Conservation (phyloP, 306 rosid genomes). For the Prosopis cineraria region DNA sequence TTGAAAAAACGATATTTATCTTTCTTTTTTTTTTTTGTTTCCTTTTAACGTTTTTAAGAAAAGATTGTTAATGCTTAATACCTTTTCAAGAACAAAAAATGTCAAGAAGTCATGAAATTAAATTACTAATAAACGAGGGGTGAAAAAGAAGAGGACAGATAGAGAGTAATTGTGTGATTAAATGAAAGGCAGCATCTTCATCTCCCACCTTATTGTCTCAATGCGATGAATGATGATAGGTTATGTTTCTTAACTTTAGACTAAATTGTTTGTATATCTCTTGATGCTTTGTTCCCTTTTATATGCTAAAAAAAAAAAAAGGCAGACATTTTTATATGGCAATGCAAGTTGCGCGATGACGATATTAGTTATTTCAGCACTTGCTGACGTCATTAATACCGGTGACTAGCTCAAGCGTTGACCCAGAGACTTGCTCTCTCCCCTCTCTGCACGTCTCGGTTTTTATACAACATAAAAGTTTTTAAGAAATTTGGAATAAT, state of each 20-base stretch:
- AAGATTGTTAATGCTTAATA: not conserved
- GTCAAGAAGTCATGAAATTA: not conserved
- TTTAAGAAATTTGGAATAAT: too few relatives aligned
- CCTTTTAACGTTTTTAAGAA: not conserved
- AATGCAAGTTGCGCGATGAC: not conserved
- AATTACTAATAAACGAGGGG: not conserved
- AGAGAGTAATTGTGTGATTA: not conserved
- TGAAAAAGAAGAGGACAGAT: not conserved
- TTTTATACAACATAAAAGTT: too few relatives aligned
- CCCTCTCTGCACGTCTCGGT: too few relatives aligned
- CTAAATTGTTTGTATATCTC: too few relatives aligned
- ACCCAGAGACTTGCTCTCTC: too few relatives aligned
- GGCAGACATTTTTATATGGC: not conserved
- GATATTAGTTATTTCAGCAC: not conserved
- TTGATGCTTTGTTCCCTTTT: too few relatives aligned
- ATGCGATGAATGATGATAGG: too few relatives aligned
- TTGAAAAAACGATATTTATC: not conserved
- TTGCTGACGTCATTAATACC: not conserved
- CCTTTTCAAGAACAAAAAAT: not conserved
- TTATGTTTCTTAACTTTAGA: too few relatives aligned
- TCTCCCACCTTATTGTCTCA: too few relatives aligned
- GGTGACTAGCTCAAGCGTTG: not conserved
- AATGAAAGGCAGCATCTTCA: too few relatives aligned
- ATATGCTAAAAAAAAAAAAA: too few relatives aligned
- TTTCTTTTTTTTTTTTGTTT: not conserved